Evolutionary conservation across 2,329 filamentous ascomycete genomes (phyloP), one percentile per base, ranked within the genome.

Genomic region (Scorias spongiosa): DNA sequence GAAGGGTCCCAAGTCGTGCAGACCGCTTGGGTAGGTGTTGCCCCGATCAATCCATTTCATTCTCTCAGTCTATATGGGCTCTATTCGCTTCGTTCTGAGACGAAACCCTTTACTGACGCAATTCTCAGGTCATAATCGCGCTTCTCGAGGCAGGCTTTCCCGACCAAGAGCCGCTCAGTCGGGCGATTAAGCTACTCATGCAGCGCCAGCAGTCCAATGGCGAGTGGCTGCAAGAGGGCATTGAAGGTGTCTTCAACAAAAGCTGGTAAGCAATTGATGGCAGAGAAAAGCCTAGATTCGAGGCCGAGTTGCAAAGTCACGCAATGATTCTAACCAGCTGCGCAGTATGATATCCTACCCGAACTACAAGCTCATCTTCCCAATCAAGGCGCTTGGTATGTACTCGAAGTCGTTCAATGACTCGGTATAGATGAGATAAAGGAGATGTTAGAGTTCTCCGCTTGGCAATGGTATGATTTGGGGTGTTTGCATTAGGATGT

Each of bases 241-340:
- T 98, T 54, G 91, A 98, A 63, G 91, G 91, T 2, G 91, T 98
- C 10, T 98, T 98, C 66, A 98, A 98, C 66, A 94, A 95, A 70
- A 91, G 81, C 57, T 96, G 89, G 77, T 80, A 62, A 66, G 75
- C 73, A 30, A 29, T 30, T 5, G 14, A 8, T 5, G 9, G 14
- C 18, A 9, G 29, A 2, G 37, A n/a, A 28, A 29, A n/a, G 43
- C 17, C 29, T 18, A 26, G 3, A 26, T 26, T 40, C 41, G 28
- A 47, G 34, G 43, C 43, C 40, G 44, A 39, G 39, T 17, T 43
- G n/a, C 6, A 43, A 28, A 34, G 44, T 41, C 18, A 43, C 20
- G 20, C 3, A 26, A 26, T 26, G 20, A 26, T 37, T 38, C 34
- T 41, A 41, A 8, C 15, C 39, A 8, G n/a, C 17, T 10, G 57